Evolutionary conservation across 1,284 basidiomycete genomes (phyloP).

Genomic region (Sanguinoderma infundibulare): DNA sequence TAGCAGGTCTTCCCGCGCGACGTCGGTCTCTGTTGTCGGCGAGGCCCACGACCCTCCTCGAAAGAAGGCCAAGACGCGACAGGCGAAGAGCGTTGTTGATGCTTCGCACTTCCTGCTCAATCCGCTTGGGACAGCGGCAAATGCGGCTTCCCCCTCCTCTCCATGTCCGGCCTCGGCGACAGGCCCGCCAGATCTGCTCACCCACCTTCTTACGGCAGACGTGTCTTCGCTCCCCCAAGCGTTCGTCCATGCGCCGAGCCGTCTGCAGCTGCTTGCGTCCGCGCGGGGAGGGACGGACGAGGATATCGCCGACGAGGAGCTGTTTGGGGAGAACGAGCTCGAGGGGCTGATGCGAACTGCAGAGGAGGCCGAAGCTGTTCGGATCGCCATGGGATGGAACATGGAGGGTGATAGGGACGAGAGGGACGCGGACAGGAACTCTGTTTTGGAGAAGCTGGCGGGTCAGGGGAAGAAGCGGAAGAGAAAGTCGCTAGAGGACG

Average conservation of each 20-base stretch:
- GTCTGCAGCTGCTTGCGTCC: conserved; percentile 61
- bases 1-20: conserved; percentile 2
- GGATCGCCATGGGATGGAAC: conserved; percentile 42
- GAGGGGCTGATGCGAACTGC: conserved; percentile 43
- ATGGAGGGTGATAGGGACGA: conserved; percentile 1
- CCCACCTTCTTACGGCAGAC: conserved; percentile 59
- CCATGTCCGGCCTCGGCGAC: conserved; percentile 6
- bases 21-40: conserved; percentile 7
- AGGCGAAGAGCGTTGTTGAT: conserved; percentile 43
- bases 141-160: conserved; percentile 28
- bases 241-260: conserved; percentile 49
- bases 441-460: not conserved
- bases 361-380: conserved; percentile 39
- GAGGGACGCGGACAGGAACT: not conserved
- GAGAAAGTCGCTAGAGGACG: not conserved
- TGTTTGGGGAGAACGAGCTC: conserved; percentile 48
- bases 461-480: conserved; percentile 17
- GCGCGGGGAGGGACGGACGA: conserved; percentile 54
- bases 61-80: conserved; percentile 44
- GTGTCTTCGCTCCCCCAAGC: conserved; percentile 34
- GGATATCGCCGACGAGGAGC: conserved; percentile 46
- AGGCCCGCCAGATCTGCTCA: conserved; percentile 27
- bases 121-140: conserved; percentile 43
- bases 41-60: conserved; percentile 16
- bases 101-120: conserved; percentile 61